Percentiles rank a stretch among this genome's conserved stretches.
phyloP scores from a whole-genome alignment of 805 yeast genomes.

The Lipomyces japonicus region DNA sequence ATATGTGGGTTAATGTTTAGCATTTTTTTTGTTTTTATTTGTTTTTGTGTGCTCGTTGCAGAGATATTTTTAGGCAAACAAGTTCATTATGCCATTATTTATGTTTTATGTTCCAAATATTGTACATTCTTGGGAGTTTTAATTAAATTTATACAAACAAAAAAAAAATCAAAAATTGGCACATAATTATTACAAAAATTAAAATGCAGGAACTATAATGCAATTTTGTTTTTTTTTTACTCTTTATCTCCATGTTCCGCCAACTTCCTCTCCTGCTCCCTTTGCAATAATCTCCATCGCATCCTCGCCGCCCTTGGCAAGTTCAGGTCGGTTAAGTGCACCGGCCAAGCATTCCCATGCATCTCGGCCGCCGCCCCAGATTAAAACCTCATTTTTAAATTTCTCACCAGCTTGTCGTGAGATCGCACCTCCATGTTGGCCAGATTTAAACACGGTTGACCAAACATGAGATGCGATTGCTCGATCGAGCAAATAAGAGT shows the following conservation, averaged over 20 bases:
- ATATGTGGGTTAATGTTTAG: no score
- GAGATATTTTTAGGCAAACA: no score
- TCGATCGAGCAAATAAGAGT: constrained; percentile 84
- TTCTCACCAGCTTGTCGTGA: constrained; percentile 69
- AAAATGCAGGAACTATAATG: no score
- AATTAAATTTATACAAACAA: no score
- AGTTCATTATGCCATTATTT: no score
- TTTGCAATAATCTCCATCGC: constrained; percentile 51
- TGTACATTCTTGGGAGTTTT: no score
- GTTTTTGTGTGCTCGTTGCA: no score
- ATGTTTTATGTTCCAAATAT: no score
- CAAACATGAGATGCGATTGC: constrained; percentile 88
- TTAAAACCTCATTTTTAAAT: constrained; percentile 64
- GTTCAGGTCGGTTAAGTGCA: constrained; percentile 60
- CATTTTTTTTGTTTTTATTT: no score
- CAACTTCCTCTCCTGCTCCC: constrained; percentile 17
- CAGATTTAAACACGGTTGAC: constrained; percentile 56
- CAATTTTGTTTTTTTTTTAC: no score
- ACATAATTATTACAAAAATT: no score
- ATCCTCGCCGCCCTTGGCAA: constrained; percentile 60
- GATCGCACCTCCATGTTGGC: constrained; percentile 55
- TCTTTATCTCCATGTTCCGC: constrained; percentile 14
- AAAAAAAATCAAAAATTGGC: no score
- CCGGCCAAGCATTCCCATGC: constrained; percentile 86
- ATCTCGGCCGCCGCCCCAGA: constrained; percentile 91